Percentiles rank a stretch among this genome's conserved stretches.
These are phyloP conservation scores for Rhizopogon sp. DNA, from an alignment of 768 basidiomycete genomes.

Conservation along the genomic window DNA sequence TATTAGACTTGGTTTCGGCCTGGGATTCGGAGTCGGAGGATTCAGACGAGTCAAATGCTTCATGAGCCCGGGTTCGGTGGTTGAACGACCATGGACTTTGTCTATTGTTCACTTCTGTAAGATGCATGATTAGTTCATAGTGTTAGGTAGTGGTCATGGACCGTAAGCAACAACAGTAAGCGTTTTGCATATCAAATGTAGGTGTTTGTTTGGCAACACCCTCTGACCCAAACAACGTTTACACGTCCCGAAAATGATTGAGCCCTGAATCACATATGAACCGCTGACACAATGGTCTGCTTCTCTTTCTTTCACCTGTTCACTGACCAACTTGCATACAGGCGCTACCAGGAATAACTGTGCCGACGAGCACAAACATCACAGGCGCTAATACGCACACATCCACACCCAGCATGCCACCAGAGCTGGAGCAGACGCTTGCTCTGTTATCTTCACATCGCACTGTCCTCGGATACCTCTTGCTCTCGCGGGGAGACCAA, in stretches of 20 bases:
- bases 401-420: conserved; percentile 39
- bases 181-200: neutral
- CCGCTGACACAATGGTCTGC: neutral
- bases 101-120: neutral
- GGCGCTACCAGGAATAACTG: conserved; percentile 8
- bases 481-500: conserved; percentile 69
- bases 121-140: neutral
- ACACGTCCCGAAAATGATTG: neutral
- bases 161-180: no score
- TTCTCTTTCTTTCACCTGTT: neutral
- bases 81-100: conserved; percentile 23
- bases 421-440: conserved; percentile 83
- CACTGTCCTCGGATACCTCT: conserved; percentile 82
- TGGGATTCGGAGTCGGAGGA: conserved; percentile 18
- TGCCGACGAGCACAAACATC: conserved; percentile 11
- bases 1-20: conserved; percentile 7
- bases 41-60: conserved; percentile 10
- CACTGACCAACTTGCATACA: neutral
- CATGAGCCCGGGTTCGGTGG: conserved; percentile 9
- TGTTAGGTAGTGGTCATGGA: no score
- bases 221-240: neutral
- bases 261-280: neutral
- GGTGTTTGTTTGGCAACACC: neutral
- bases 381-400: conserved; percentile 1
- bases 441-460: conserved; percentile 73